Evolutionary conservation across 108 stramenopile species (phyloP), one percentile per base, ranked within the genome.

Genomic region (Fragilaria radians): DNA sequence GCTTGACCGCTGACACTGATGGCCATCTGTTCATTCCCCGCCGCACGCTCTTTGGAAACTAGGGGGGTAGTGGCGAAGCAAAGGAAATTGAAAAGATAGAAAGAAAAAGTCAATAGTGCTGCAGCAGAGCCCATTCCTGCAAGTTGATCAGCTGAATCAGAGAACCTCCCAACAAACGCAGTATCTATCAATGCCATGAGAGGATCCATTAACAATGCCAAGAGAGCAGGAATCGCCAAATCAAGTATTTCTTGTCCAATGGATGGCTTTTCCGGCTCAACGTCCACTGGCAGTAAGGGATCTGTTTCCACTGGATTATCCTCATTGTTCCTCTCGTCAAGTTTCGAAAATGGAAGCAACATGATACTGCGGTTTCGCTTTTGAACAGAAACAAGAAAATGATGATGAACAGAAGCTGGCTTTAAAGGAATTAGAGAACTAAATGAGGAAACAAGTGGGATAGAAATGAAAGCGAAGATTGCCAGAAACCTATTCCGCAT

Each of bases 111-210:
- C 34, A 93, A 68, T 2, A 93, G 60, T 18, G 86, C 82, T 1
- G 83, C 84, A 17, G 88, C 74, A 19, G 83, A 81, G 22, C 86
- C 91, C 68, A 93, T 72, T n/a, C 88, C 87, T 1, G 88, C 87
- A 7, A 93, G 57, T 51, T 79, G 76, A 47, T 71, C 76, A 1
- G 83, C 74, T 53, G 67, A 64, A 2, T 82, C 71, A 7, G 77
- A 68, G 46, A 67, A 83, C 21, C 83, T 63, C 28, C 91, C 91
- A 9, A 93, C 85, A 61, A 93, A 89, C 31, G 81, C 87, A 1
- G 91, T 93, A 52, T 93, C 91, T 14, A 82, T 84, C 21, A 93
- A 54, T 3, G 91, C 86, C 84, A 93, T 82, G 19, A 93, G 49
- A 5, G 91, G 91, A 66, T 93, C 87, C 57, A 93, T 85, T 26